These are phyloP conservation scores for Globisporangium barbulae DNA, from an alignment of 352 stramenopile species.

Conservation along the genomic window DNA sequence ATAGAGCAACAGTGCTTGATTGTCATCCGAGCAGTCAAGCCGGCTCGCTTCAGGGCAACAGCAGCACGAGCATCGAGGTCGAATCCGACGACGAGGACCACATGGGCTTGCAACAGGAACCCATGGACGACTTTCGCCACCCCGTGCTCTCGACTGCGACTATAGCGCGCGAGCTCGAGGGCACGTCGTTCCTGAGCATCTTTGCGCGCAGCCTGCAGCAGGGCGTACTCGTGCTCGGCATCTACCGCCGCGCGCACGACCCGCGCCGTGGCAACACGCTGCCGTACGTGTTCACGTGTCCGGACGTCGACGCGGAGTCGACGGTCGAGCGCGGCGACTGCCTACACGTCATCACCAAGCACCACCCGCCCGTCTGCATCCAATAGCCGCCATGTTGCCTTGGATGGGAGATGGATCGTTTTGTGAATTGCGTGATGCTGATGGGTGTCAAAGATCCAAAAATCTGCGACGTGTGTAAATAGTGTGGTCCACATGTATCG, in stretches of 20 bases:
- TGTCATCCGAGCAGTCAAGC: neutral
- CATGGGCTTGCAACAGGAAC: conserved; percentile 12
- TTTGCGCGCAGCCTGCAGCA: conserved; percentile 38
- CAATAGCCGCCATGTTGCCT: conserved; percentile 1
- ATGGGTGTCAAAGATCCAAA: too few species aligned
- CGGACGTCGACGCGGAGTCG: conserved; percentile 24
- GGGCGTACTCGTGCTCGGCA: conserved; percentile 39
- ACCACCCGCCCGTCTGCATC: conserved; percentile 25
- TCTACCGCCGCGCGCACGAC: conserved; percentile 42
- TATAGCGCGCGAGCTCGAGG: conserved; percentile 29
- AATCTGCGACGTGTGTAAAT: too few species aligned
- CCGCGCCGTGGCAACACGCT: conserved; percentile 36
- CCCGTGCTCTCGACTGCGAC: conserved; percentile 33
- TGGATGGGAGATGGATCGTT: neutral
- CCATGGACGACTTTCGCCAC: conserved; percentile 13
- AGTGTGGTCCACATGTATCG: too few species aligned
- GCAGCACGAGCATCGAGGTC: neutral
- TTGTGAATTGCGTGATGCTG: neutral
- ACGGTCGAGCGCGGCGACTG: conserved; percentile 34
- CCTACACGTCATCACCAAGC: conserved; percentile 39
- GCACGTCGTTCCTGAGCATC: conserved; percentile 35
- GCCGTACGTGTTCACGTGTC: conserved; percentile 58
- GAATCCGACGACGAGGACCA: neutral
- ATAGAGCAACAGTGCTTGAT: neutral
- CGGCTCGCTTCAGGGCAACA: neutral